Evolutionary conservation across 2,329 filamentous ascomycete genomes (phyloP).

Genomic region (Sclerotinia borealis): DNA sequence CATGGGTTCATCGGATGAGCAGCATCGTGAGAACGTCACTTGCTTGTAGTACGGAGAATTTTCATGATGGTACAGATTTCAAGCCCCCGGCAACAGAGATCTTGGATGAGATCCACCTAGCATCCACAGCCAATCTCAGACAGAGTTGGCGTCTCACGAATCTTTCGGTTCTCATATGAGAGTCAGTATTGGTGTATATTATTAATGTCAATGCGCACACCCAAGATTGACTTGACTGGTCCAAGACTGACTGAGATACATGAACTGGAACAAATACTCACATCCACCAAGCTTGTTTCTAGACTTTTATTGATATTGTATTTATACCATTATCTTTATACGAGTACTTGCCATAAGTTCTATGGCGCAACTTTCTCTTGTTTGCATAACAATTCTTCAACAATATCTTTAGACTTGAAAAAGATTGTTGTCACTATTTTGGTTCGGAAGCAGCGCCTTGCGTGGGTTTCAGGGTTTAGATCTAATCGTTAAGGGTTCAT

Average conservation of each 20-base stretch:
- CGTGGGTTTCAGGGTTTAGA: neutral
- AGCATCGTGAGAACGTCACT: neutral
- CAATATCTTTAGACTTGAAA: neutral
- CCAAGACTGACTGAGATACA: neutral
- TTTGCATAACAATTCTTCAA: neutral
- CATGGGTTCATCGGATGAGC: neutral
- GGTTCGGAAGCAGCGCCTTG: neutral
- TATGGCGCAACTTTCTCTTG: neutral
- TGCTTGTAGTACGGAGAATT: constrained; percentile 2
- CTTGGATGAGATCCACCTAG: neutral
- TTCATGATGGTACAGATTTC: neutral
- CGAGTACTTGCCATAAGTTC: too few relatives aligned
- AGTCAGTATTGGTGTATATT: neutral
- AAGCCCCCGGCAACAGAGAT: neutral
- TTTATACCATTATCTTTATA: too few relatives aligned
- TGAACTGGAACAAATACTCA: neutral
- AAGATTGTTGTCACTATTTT: constrained; percentile 1
- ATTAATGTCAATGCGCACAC: neutral
- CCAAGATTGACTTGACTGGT: neutral
- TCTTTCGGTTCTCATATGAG: neutral
- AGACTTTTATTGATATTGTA: neutral
- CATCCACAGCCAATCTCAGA: neutral
- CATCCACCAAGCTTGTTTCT: neutral
- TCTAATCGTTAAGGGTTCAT: neutral
- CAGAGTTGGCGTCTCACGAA: neutral